Evolutionary conservation across 2,329 filamentous ascomycete species (phyloP), one percentile per base, ranked within the genome.

Genomic region (Claviceps monticola): DNA sequence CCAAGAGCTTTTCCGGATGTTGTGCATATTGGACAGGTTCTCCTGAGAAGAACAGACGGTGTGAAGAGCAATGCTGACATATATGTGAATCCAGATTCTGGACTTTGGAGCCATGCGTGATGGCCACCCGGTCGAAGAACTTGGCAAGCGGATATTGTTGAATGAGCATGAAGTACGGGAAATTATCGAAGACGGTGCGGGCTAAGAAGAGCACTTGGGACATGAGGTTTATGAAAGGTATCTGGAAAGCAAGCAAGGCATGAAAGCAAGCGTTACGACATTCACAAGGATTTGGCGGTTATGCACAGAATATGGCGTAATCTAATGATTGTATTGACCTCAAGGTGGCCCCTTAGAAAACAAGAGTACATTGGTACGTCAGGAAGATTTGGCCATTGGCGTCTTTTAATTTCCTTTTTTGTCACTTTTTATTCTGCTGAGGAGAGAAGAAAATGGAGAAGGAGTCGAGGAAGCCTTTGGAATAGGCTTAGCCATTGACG

Each of bases 61-160:
- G 29, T 11, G 21, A 14, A 37, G 38, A 5, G 4, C 19, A 9
- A 48, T 13, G 49, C 50, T 56, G 53, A 56, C 23, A 3, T 37
- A 9, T 23, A 13, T 13, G 2, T 16, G 21, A 47, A 26, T 9
- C 6, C 51, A 97, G 93, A 91, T 98, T 58, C 84, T 98, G 54
- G 93, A 98, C 69, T 98, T 97, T 69, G 93, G 93, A 54, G 93
- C 93, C 57, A 83, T 87, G 47, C 84, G 93, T 58, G 93, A 98
- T 62, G 91, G 91, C 50, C 79, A 88, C 54, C 80, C 87, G 3
- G 76, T 80, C 16, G 82, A 85, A 56, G 80, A 90, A 59, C 80
- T 91, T 45, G 90, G 90, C 44, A 82, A 80, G 59, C 83, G 91
- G 46, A 89, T 90, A 52, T 67, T 84, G n/a, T 70, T 83, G 8